These are phyloP conservation scores for Debaryomyces fabryi DNA, from an alignment of 1,139 yeast genomes.

Conservation along the genomic window DNA sequence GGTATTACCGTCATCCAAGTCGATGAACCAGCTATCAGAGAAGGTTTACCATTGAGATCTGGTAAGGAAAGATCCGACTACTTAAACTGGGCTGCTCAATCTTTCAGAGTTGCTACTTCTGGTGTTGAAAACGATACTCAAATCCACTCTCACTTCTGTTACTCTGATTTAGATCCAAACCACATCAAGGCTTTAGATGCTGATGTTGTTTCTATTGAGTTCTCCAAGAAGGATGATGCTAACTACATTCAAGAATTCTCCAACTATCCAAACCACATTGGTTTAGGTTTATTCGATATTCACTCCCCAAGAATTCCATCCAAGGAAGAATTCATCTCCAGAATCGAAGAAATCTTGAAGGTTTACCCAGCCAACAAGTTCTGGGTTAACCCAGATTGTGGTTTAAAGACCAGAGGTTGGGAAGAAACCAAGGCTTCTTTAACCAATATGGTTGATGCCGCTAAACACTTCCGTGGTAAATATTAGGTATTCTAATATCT, in stretches of 20 bases:
- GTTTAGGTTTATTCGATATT: conserved; percentile 97
- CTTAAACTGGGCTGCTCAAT: conserved; percentile 98
- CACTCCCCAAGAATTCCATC: conserved; percentile 99
- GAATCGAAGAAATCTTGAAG: conserved; percentile 92
- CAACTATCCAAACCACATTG: conserved; percentile 98
- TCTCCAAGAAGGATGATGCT: conserved; percentile 99
- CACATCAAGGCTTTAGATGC: conserved; percentile 99
- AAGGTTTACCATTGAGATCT: conserved; percentile 98
- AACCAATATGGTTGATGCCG: conserved; percentile 98
- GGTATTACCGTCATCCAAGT: conserved; percentile 98
- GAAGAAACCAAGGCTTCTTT: conserved; percentile 82
- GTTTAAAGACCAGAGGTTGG: conserved; percentile 98
- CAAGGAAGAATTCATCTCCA: conserved; percentile 89
- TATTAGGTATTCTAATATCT: conserved; percentile 25
- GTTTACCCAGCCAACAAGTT: conserved; percentile 96
- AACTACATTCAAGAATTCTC: conserved; percentile 97
- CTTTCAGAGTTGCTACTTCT: conserved; percentile 99
- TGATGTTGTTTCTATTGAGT: conserved; percentile 98
- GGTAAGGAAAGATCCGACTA: conserved; percentile 96
- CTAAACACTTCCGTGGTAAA: conserved; percentile 86
- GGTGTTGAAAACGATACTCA: conserved; percentile 95
- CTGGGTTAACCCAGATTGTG: conserved; percentile 99
- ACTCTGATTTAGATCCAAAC: conserved; percentile 99
- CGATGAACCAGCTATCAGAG: conserved; percentile 99
- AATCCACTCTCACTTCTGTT: conserved; percentile 99